Evolutionary conservation across 2,329 filamentous ascomycete genomes (phyloP).

Genomic region (Paecilomyces formosus): DNA sequence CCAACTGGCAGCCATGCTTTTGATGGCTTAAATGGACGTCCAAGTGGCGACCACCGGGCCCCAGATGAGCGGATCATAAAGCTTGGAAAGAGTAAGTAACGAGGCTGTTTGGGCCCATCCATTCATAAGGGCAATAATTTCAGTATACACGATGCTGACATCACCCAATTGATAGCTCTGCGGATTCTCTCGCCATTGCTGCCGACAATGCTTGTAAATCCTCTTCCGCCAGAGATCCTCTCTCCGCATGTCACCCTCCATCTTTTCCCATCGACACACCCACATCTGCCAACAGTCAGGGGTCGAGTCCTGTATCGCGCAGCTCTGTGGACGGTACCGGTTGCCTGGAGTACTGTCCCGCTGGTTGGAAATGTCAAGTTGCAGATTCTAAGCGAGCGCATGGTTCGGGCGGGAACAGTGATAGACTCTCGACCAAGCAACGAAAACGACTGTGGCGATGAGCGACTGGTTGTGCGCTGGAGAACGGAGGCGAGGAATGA

Average conservation of each 20-base stretch:
- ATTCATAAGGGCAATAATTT: not conserved
- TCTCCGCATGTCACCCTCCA: slow-evolving; percentile 56
- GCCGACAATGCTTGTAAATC: slow-evolving; percentile 53
- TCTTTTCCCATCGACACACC: slow-evolving; percentile 55
- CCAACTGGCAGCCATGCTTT: slow-evolving; percentile 14
- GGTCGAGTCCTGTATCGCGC: slow-evolving; percentile 86
- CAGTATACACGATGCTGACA: not conserved
- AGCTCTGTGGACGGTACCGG: slow-evolving; percentile 89
- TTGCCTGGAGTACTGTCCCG: slow-evolving; percentile 90
- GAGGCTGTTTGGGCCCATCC: not conserved
- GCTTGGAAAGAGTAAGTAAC: slow-evolving; percentile 51
- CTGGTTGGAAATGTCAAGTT: slow-evolving; percentile 85
- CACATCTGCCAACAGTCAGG: slow-evolving; percentile 77
- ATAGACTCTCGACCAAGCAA: slow-evolving; percentile 24
- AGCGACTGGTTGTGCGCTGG: slow-evolving; percentile 90
- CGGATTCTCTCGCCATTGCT: slow-evolving; percentile 55
- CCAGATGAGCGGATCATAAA: slow-evolving; percentile 55
- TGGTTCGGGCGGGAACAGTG: slow-evolving; percentile 53
- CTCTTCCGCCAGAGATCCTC: slow-evolving; percentile 55
- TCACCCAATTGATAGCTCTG: slow-evolving; percentile 39
- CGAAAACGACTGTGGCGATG: slow-evolving; percentile 39
- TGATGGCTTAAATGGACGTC: slow-evolving; percentile 13
- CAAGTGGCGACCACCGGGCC: slow-evolving; percentile 37
- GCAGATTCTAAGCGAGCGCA: slow-evolving; percentile 81
- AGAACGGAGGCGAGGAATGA: slow-evolving; percentile 50